These are phyloP conservation scores for Sporothrix luriei DNA, from an alignment of 2,329 filamentous ascomycete genomes.

Conservation along the genomic window DNA sequence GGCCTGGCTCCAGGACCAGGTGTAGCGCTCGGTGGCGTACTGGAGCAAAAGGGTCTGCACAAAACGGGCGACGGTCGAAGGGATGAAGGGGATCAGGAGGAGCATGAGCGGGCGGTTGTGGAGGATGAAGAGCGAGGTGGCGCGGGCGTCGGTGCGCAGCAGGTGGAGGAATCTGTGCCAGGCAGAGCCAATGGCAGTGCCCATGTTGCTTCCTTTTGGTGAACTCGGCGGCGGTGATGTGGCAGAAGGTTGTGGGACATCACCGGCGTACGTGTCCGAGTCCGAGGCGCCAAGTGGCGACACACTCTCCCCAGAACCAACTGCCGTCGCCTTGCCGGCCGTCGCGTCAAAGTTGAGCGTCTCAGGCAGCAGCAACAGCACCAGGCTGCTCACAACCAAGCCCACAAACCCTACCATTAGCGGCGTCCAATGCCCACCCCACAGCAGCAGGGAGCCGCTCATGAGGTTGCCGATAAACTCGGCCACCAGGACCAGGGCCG, in stretches of 20 bases:
- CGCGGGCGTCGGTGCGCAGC: constrained; percentile 34
- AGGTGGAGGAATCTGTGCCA: constrained; percentile 19
- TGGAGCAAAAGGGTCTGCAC: constrained; percentile 51
- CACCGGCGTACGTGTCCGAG: background rate
- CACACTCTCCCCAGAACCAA: too few relatives aligned
- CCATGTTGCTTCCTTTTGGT: background rate
- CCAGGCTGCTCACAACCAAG: constrained; percentile 40
- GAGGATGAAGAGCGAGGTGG: constrained; percentile 48
- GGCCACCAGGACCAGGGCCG: constrained; percentile 45
- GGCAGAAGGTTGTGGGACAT: background rate
- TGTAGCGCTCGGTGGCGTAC: constrained; percentile 56
- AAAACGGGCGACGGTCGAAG: constrained; percentile 43
- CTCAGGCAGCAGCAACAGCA: constrained; percentile 48
- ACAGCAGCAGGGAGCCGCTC: constrained; percentile 47
- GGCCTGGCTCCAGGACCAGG: constrained; percentile 52
- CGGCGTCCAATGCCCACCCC: constrained; percentile 46
- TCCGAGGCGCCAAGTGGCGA: too few relatives aligned
- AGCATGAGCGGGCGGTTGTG: constrained; percentile 45
- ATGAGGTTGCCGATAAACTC: constrained; percentile 47
- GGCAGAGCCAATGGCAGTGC: background rate
- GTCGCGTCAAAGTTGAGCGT: constrained; percentile 44
- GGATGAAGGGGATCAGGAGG: constrained; percentile 45
- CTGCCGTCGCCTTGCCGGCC: background rate
- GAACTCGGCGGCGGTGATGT: too few relatives aligned
- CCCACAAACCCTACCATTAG: constrained; percentile 44